Percentiles rank a stretch among this genome's conserved stretches.
Evolutionary conservation across 1,284 basidiomycete genomes (phyloP).

Genomic region (Cryptococcus deneoformans): DNA sequence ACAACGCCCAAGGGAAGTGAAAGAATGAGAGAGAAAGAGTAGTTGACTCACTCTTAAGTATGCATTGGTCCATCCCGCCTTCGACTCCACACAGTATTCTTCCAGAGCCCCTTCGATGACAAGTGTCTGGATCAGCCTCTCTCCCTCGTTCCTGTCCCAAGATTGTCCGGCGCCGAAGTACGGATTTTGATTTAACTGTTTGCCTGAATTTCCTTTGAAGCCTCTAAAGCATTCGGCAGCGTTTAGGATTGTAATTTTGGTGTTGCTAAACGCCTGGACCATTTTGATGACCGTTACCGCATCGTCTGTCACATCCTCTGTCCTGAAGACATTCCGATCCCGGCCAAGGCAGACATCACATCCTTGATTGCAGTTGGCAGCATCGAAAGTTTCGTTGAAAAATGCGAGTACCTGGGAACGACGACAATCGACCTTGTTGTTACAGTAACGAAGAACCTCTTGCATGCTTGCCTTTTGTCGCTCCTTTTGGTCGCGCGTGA

Average conservation of each 20-base stretch:
- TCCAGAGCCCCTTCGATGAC: conserved; percentile 40
- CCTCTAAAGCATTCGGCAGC: conserved; percentile 46
- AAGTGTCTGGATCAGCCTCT: conserved; percentile 43
- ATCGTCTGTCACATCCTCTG: conserved; percentile 41
- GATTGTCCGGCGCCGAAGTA: conserved; percentile 37
- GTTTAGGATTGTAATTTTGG: conserved; percentile 40
- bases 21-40: neutral
- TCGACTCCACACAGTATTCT: conserved; percentile 34
- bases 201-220: conserved; percentile 24
- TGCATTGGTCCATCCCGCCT: conserved; percentile 43
- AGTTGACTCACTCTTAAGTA: conserved; percentile 45
- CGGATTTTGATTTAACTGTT: conserved; percentile 32
- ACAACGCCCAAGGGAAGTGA: neutral
- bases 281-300: conserved; percentile 47
- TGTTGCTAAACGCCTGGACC: conserved; percentile 24
- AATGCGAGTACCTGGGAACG: conserved; percentile 70
- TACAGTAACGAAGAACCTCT: conserved; percentile 70
- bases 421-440: conserved; percentile 80
- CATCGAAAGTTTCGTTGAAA: conserved; percentile 49
- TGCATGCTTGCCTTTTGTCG: conserved; percentile 59
- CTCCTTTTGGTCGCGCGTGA: conserved; percentile 54
- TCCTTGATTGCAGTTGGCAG: conserved; percentile 40
- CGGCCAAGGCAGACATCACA: conserved; percentile 47
- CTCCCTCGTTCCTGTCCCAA: conserved; percentile 40
- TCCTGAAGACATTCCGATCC: conserved; percentile 25